A percentile compares a stretch with the other conserved stretches of the same genome.
phyloP scores from a whole-genome alignment of 371 early-diverging fungal genomes.

The Mucor mucedo region DNA sequence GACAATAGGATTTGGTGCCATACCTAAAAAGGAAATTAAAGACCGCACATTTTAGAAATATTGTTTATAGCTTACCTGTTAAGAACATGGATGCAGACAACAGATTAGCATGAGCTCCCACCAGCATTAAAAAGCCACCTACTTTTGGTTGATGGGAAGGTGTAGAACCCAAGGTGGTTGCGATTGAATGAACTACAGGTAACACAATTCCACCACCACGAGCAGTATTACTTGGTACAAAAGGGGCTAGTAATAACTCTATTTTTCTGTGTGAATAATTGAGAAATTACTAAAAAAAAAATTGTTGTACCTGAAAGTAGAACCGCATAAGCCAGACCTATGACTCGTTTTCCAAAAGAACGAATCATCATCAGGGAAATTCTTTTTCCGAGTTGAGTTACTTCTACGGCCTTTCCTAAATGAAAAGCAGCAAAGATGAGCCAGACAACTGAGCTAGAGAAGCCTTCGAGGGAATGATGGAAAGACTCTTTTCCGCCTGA shows the following conservation, averaged over 20 bases:
- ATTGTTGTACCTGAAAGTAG: conserved; percentile 50
- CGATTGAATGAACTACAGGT: conserved; percentile 71
- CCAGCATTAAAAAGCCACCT: conserved; percentile 59
- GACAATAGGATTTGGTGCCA: conserved; percentile 75
- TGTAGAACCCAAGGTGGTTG: conserved; percentile 53
- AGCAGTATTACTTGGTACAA: conserved; percentile 79
- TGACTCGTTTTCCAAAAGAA: conserved; percentile 56
- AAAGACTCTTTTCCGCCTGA: conserved; percentile 62
- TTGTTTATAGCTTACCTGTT: conserved; percentile 46
- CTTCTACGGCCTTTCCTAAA: conserved; percentile 69
- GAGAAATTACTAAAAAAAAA: neutral
- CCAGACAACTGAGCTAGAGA: conserved; percentile 69
- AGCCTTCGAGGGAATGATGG: conserved; percentile 60
- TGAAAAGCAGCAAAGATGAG: conserved; percentile 76
- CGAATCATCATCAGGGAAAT: conserved; percentile 60
- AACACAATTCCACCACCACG: conserved; percentile 75
- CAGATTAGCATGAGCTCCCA: conserved; percentile 66
- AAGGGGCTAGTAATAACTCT: conserved; percentile 68
- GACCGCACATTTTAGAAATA: neutral
- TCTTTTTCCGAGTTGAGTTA: conserved; percentile 62
- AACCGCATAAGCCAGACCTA: conserved; percentile 69
- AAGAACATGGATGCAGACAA: conserved; percentile 69
- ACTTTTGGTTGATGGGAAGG: conserved; percentile 37
- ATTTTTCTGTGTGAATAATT: conserved; percentile 7
- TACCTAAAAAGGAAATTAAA: conserved; percentile 35